These are phyloP conservation scores for Hordeum pubiflorum DNA, from an alignment of 202 grass and related monocot species.

Conservation along the genomic window DNA sequence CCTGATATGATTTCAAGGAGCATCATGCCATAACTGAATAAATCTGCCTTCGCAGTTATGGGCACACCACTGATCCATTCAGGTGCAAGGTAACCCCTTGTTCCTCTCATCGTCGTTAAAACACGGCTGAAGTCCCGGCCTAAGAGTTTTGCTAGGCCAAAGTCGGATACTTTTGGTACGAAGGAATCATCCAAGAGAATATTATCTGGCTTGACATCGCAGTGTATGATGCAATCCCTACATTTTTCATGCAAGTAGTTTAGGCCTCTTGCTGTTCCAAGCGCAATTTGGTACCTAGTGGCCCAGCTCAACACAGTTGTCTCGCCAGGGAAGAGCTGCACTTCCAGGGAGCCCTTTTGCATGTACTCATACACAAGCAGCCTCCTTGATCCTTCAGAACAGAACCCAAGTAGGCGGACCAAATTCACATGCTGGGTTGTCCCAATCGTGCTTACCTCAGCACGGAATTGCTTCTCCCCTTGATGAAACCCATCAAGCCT, in stretches of 20 bases:
- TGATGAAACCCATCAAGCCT: slow-evolving; percentile 53
- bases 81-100: slow-evolving; percentile 82
- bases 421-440: slow-evolving; percentile 71
- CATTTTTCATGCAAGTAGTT: slow-evolving; percentile 67
- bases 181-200: slow-evolving; percentile 61
- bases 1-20: slow-evolving; percentile 81
- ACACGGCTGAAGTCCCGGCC: slow-evolving; percentile 90
- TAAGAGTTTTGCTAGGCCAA: slow-evolving; percentile 82
- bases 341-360: slow-evolving; percentile 52
- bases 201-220: slow-evolving; percentile 78
- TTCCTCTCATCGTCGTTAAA: slow-evolving; percentile 79
- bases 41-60: slow-evolving; percentile 64
- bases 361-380: slow-evolving; percentile 75
- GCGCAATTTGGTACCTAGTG: slow-evolving; percentile 51
- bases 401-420: slow-evolving; percentile 58
- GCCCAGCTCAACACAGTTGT: slow-evolving; percentile 32
- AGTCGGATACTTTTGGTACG: slow-evolving; percentile 69
- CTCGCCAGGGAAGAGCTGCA: slow-evolving; percentile 39
- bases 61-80: slow-evolving; percentile 71
- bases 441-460: slow-evolving; percentile 65
- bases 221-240: slow-evolving; percentile 76
- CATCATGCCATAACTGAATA: slow-evolving; percentile 80
- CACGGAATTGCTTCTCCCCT: slow-evolving; percentile 69
- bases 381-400: slow-evolving; percentile 42
- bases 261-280: slow-evolving; percentile 60